A percentile compares a stretch with the other conserved stretches of the same genome.
Evolutionary conservation across 768 basidiomycete genomes (phyloP).

Genomic region (Phaeolepiota aurea): DNA sequence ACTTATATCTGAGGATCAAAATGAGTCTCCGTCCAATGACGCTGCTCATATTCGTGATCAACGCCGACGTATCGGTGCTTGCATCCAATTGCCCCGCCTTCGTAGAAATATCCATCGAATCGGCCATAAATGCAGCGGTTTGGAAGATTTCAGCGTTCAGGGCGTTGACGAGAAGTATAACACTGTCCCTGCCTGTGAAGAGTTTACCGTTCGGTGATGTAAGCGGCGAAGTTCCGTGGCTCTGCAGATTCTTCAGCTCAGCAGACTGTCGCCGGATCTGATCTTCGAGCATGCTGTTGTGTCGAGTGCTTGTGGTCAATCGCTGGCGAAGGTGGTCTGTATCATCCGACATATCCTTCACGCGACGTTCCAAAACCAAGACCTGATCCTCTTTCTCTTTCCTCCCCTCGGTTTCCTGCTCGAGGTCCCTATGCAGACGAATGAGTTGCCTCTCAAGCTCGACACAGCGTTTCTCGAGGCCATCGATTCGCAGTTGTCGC

Average conservation of each 20-base stretch:
- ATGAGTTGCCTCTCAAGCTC: constrained; percentile 7
- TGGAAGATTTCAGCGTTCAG: constrained; percentile 34
- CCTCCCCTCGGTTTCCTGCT: constrained; percentile 7
- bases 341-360: constrained; percentile 11
- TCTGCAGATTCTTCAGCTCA: constrained; percentile 14
- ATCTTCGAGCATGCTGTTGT: constrained; percentile 23
- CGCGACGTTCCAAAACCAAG: constrained; percentile 12
- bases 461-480: constrained; percentile 5
- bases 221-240: constrained; percentile 7
- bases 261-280: constrained; percentile 23
- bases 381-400: constrained; percentile 11
- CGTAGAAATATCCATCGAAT: constrained; percentile 20
- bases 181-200: constrained; percentile 10
- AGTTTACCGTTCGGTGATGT: constrained; percentile 3
- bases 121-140: constrained; percentile 29
- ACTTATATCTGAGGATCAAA: constrained; percentile 16
- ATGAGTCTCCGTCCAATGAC: constrained; percentile 24
- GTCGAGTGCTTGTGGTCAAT: constrained; percentile 14
- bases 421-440: constrained; percentile 7
- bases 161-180: constrained; percentile 16
- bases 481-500: neutral
- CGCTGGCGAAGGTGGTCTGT: constrained; percentile 13
- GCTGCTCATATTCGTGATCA: constrained; percentile 16
- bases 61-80: constrained; percentile 4
- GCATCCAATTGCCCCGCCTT: constrained; percentile 8